Evolutionary conservation across 108 stramenopile species (phyloP).

Genomic region (Discostella pseudostelligera): DNA sequence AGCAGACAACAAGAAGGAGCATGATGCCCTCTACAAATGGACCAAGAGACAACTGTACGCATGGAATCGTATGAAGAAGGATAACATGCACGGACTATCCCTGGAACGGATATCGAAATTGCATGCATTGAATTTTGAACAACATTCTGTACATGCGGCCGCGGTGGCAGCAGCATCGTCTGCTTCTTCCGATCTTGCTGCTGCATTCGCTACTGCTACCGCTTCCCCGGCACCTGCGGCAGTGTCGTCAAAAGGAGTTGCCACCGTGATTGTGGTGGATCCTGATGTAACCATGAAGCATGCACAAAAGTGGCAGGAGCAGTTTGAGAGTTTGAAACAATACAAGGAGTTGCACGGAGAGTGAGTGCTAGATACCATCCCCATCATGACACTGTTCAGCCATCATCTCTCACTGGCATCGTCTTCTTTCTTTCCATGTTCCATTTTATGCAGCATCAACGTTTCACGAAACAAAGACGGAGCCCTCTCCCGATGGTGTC

Average conservation of each 20-base stretch:
- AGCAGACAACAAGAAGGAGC: neutral
- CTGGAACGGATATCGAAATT: conserved; percentile 10
- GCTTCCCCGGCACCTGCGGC: neutral
- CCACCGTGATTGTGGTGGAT: neutral
- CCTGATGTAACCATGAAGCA: neutral
- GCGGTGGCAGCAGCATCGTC: neutral
- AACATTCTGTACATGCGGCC: neutral
- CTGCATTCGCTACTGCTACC: too few relatives aligned
- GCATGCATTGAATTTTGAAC: conserved; percentile 9
- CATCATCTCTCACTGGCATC: neutral
- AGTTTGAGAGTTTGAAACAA: conserved; percentile 4
- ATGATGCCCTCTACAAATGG: conserved; percentile 5
- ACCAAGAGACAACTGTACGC: neutral
- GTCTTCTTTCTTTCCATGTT: too few relatives aligned
- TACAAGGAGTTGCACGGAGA: conserved; percentile 9
- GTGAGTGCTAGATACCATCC: conserved; percentile 2
- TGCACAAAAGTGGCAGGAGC: conserved; percentile 11
- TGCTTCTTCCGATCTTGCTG: neutral
- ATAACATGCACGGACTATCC: conserved; percentile 4
- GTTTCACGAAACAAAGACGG: conserved; percentile 9
- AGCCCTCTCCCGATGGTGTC: conserved; percentile 16
- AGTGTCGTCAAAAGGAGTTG: neutral
- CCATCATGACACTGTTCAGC: neutral
- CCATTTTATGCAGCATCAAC: neutral
- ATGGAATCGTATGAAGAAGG: conserved; percentile 18